A percentile compares a stretch with the other conserved stretches of the same genome.
Conservation (phyloP, 2,329 filamentous ascomycete species). For the Fusarium abutilonis region DNA sequence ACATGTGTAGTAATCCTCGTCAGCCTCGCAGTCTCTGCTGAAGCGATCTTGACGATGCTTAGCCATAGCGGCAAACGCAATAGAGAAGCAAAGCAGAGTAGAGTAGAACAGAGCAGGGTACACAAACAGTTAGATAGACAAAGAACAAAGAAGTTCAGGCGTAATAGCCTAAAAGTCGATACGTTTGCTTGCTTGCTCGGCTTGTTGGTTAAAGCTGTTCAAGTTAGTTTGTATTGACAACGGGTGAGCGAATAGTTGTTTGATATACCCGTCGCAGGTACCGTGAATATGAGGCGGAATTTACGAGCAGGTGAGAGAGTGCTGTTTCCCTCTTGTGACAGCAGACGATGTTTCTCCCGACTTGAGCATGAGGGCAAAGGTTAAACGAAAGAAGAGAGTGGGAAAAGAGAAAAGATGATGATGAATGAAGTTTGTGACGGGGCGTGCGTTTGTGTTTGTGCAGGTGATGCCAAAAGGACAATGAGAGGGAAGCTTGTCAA, state of each 20-base stretch:
- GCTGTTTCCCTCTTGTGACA: conserved; percentile 2
- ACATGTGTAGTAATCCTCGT: conserved; percentile 53
- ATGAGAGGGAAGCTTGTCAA: conserved; percentile 18
- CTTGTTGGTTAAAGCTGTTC: neutral
- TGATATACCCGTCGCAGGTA: conserved; percentile 23
- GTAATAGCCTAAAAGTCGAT: neutral
- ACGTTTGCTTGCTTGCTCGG: conserved; percentile 2
- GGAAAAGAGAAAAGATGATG: conserved; percentile 3
- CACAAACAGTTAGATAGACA: conserved; percentile 5
- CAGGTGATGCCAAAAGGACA: conserved; percentile 15
- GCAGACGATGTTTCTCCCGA: conserved; percentile 4
- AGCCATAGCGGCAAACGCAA: conserved; percentile 27
- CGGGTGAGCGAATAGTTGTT: conserved; percentile 3
- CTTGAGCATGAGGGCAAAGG: conserved; percentile 8
- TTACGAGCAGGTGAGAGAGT: conserved; percentile 3
- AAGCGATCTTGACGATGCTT: conserved; percentile 13
- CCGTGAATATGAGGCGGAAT: conserved; percentile 29
- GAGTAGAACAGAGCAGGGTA: neutral
- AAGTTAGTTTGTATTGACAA: neutral
- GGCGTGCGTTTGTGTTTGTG: conserved; percentile 4
- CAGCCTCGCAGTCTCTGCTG: conserved; percentile 44
- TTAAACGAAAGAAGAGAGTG: conserved; percentile 2
- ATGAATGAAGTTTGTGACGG: conserved; percentile 12
- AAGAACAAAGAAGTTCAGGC: neutral
- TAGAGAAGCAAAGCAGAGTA: neutral